Base-by-base conservation (phyloP, 208 protist genomes). In the Crithidia fasciculata region DNA sequence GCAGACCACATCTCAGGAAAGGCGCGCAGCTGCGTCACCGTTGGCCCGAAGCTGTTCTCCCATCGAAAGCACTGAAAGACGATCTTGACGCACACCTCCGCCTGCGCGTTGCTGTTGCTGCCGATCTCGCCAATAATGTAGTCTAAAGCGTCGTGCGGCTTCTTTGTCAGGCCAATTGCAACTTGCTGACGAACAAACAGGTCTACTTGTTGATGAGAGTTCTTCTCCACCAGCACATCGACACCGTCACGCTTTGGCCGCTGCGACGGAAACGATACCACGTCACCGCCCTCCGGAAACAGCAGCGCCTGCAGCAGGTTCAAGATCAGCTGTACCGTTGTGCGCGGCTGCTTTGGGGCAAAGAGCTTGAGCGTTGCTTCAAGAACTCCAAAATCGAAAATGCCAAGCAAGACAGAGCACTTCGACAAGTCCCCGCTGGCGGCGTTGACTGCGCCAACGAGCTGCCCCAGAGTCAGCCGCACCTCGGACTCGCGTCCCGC, bases 241-340 rank as follows among this genome's bases (percentile, higher is more conserved):
- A 82, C 68, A 0, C 76, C 72, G 8, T 80, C 73, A 45, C 74
- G 62, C 44, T 71, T 69, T n/a, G 89, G 76, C 39, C 74, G 53
- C 64, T 92, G 83, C 40, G 88, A 92, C n/a, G 92, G 92, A 85
- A 96, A 96, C 2, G 88, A 65, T 28, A 95, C 78, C 57, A 96
- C 70, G 56, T 63, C 64, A 50, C 80, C 84, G 60, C 78, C 74
- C 63, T 94, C 91, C 8, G 91, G 91, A 72, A 91, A 94, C 28
- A 90, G 83, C 41, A 96, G 69, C 10, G 54, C 72, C 12, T 79
- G 57, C 43, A 96, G 64, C 40, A 93, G 73, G 68, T 89, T 53
- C 39, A 94, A 44, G 41, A 81, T 76, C 53, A 81, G 63, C 19
- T 71, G 59, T 13, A 83, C 55, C 8, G 90, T 64, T 19, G 86